Base-by-base conservation (phyloP, 352 stramenopile genomes). In the Globisporangium lucens region DNA sequence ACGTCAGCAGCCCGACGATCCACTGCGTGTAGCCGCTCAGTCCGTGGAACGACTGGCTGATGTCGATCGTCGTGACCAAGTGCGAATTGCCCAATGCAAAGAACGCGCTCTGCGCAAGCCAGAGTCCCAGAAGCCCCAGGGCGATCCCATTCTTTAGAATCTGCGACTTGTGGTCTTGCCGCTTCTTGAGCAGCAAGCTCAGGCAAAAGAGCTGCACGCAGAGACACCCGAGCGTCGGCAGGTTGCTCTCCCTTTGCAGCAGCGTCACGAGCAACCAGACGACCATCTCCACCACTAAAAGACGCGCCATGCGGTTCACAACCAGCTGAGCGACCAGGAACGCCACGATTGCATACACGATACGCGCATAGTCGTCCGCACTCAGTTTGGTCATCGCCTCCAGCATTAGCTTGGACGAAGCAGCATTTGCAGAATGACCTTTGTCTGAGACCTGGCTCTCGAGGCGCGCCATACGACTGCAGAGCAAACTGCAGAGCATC, bases 21-120 rank as follows among this genome's bases (percentile, higher is more conserved):
- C 60, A 80, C 62, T 96, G 89, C 6, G 83, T 94, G 74, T 97
- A 97, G 17, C 71, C 75, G 9, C 75, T 75, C 24, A 97, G 70
- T 0, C 89, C 89, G 61, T 90, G 87, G 56, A 96, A 96, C 6
- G 89, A 91, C 66, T 94, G 87, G 47, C 87, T 95, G 36, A 97
- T 93, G 69, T 97, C 89, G 62, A 97, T 87, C 2, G 89, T 97
- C 17, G 86, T 94, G 56, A 97, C 87, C 62, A 97, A 75, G 60
- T 97, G 89, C 41, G 89, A 96, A 63, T 97, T 97, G 22, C 89
- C 89, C 0, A 96, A 74, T 7, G 89, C 82, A 47, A 94, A 96
- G 57, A 97, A 97, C 15, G 83, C 67, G n/a, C 69, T 67, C 63
- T 92, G 85, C 1, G 82, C 76, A n/a, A 95, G 22, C 79, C 80